phyloP scores from a whole-genome alignment of 208 protist species.

The Crithidia fasciculata region DNA sequence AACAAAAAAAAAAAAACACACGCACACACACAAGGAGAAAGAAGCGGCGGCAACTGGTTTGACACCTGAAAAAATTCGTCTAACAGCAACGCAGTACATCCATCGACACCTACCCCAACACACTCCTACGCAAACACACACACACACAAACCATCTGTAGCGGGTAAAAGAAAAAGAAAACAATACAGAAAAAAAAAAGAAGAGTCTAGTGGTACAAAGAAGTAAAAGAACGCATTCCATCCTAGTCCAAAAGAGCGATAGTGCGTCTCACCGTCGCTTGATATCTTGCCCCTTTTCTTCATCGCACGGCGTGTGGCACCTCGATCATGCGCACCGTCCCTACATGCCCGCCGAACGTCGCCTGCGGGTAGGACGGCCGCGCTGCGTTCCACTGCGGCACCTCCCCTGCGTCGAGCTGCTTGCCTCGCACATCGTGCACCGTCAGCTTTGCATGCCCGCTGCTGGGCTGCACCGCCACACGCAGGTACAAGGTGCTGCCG shows the following conservation, averaged over 20 bases:
- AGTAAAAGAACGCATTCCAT: background rate
- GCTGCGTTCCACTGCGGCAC: constrained; percentile 85
- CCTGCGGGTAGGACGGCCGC: constrained; percentile 77
- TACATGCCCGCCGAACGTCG: constrained; percentile 83
- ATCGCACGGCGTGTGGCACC: constrained; percentile 47
- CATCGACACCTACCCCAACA: no score
- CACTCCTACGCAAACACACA: no score
- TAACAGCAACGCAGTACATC: no score
- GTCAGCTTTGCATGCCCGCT: constrained; percentile 76
- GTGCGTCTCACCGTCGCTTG: no score
- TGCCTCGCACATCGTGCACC: constrained; percentile 71
- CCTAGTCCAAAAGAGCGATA: background rate
- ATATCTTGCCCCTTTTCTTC: background rate
- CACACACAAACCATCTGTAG: no score
- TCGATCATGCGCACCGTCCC: constrained; percentile 72
- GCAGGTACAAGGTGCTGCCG: constrained; percentile 50
- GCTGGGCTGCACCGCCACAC: constrained; percentile 55
- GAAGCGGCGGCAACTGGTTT: no score
- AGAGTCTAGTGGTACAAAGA: constrained; percentile 9
- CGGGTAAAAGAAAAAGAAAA: background rate
- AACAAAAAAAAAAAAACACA: constrained; percentile 17
- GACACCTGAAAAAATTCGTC: no score
- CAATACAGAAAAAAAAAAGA: constrained; percentile 10
- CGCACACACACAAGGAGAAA: background rate
- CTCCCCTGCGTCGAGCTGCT: constrained; percentile 71